phyloP scores from a whole-genome alignment of 169 alveolate species.

The Plasmodium cynomolgi region DNA sequence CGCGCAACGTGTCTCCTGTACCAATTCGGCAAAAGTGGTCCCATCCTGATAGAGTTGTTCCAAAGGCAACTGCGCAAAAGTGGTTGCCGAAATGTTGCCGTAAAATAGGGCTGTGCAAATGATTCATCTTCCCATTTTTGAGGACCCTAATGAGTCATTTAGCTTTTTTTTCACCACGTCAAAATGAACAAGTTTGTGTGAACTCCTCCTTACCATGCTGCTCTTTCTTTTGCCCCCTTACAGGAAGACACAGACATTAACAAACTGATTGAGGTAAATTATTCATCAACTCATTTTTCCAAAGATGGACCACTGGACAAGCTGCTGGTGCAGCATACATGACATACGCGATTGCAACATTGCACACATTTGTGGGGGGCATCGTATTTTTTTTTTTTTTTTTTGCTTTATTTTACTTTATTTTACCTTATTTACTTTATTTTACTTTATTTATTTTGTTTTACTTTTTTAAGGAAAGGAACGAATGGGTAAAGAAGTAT shows the following conservation, averaged over 20 bases:
- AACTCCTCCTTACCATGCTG: neutral
- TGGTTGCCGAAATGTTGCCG: neutral
- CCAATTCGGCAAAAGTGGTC: neutral
- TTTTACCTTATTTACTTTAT: neutral
- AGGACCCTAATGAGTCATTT: neutral
- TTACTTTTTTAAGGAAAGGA: slow-evolving; percentile 26
- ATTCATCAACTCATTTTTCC: neutral
- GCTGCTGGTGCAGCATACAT: neutral
- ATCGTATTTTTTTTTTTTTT: neutral
- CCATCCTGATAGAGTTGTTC: neutral
- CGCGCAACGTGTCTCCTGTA: neutral
- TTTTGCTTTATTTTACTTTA: neutral
- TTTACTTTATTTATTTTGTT: neutral
- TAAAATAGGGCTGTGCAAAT: neutral
- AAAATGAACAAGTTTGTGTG: neutral
- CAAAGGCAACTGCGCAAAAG: neutral
- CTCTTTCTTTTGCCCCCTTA: neutral
- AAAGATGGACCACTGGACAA: neutral
- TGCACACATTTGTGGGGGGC: neutral
- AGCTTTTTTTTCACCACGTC: neutral
- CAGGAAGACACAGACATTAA: slow-evolving; percentile 34
- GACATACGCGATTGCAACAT: neutral
- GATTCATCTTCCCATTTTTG: neutral
- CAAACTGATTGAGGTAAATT: slow-evolving; percentile 31
- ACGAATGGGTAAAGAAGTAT: slow-evolving; percentile 58